These are phyloP conservation scores for Dipteronia dyeriana DNA, from an alignment of 345 rosid species.

Conservation along the genomic window DNA sequence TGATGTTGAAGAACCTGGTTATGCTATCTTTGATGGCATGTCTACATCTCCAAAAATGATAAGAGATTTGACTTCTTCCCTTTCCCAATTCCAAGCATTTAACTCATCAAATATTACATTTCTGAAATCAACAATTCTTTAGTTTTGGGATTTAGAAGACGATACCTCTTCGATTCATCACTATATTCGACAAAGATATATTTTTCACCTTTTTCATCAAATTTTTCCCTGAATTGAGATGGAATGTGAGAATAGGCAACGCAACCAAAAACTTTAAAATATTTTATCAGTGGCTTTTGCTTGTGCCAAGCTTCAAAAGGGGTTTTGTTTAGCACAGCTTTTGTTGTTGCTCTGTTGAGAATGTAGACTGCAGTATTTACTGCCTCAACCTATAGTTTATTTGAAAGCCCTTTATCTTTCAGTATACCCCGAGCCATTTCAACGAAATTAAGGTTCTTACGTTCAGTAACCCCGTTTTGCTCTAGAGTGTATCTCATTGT, in stretches of 20 bases:
- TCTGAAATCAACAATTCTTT: background rate
- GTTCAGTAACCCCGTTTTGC: background rate
- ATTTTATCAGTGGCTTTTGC: background rate
- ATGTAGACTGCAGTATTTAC: background rate
- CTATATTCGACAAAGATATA: conserved; percentile 15
- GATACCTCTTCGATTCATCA: background rate
- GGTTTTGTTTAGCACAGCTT: background rate
- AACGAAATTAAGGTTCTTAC: background rate
- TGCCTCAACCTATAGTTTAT: background rate
- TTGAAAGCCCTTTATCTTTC: background rate
- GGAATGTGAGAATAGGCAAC: background rate
- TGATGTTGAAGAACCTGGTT: too few species aligned
- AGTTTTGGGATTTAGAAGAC: background rate
- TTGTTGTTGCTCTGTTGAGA: background rate
- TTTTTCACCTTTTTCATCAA: conserved; percentile 12
- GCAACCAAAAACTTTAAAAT: background rate
- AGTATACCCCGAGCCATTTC: conserved; percentile 3
- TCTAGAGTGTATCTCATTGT: background rate
- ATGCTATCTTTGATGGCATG: background rate
- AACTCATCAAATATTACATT: conserved; percentile 9
- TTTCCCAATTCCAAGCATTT: background rate
- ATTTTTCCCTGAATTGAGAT: background rate
- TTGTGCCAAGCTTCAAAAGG: conserved; percentile 10
- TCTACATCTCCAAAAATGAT: background rate
- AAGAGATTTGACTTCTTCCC: background rate